These are phyloP conservation scores for Suillus tomentosus DNA, from an alignment of 768 basidiomycete species.

Conservation along the genomic window DNA sequence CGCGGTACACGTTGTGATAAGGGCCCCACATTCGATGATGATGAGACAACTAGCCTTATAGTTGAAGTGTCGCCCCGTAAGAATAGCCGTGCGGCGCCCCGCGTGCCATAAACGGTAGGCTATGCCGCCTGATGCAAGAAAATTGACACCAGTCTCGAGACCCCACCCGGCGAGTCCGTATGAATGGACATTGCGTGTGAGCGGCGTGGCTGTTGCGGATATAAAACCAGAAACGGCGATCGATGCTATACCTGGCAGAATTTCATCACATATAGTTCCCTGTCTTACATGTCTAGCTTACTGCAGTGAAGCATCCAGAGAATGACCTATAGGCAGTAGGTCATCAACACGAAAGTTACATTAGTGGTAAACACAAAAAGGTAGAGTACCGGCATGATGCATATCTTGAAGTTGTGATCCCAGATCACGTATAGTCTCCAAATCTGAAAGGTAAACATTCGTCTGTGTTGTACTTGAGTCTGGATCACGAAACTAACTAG, in stretches of 20 bases:
- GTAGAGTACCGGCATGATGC: slow-evolving; percentile 21
- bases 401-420: slow-evolving; percentile 14
- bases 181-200: background rate
- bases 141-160: slow-evolving; percentile 17
- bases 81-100: slow-evolving; percentile 11
- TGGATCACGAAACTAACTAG: slow-evolving; percentile 19
- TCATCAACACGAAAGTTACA: background rate
- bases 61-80: slow-evolving; percentile 11
- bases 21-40: slow-evolving; percentile 22
- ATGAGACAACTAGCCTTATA: slow-evolving; percentile 20
- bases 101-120: slow-evolving; percentile 18
- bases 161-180: slow-evolving; percentile 18
- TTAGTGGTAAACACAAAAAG: background rate
- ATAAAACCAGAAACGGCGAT: slow-evolving; percentile 22
- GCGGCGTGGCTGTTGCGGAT: slow-evolving; percentile 13
- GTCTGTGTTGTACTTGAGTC: background rate
- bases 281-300: slow-evolving; percentile 7
- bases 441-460: slow-evolving; percentile 16
- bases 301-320: slow-evolving; percentile 22
- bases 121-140: slow-evolving; percentile 21
- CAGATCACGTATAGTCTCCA: slow-evolving; percentile 29
- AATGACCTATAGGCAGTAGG: slow-evolving; percentile 13
- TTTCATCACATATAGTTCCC: background rate
- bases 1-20: slow-evolving; percentile 15
- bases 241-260: slow-evolving; percentile 14